Conservation (phyloP, 108 stramenopile species). For the Pseudonitzschia multiseries region DNA sequence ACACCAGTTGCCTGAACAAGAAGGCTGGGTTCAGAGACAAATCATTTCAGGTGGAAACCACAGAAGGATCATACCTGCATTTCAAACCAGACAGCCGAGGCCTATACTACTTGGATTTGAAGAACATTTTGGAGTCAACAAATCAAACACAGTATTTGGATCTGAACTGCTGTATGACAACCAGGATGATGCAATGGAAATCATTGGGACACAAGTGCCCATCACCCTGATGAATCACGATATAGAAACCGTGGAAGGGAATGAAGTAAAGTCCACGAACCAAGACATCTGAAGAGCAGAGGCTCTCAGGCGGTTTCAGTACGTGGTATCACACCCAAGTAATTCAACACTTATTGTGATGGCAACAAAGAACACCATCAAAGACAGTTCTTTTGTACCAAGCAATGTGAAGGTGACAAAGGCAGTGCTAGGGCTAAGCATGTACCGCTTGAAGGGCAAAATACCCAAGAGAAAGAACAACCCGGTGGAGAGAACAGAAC, state of each 20-base stretch:
- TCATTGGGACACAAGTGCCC: too few species aligned
- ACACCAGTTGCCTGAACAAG: too few species aligned
- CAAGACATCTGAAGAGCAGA: neutral
- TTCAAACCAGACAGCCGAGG: too few species aligned
- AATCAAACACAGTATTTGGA: too few species aligned
- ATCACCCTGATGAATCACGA: neutral
- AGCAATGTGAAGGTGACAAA: conserved; percentile 22
- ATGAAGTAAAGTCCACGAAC: neutral
- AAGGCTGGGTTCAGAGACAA: too few species aligned
- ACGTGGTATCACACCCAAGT: neutral
- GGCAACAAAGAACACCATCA: conserved; percentile 8
- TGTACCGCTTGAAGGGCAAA: conserved; percentile 42
- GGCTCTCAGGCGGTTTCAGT: neutral
- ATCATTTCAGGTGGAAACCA: too few species aligned
- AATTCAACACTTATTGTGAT: neutral
- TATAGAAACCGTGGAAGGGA: neutral
- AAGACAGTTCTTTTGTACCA: conserved; percentile 17
- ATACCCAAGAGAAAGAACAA: conserved; percentile 12
- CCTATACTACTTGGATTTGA: too few species aligned
- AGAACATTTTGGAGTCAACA: too few species aligned
- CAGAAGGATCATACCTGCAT: too few species aligned
- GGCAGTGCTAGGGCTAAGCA: conserved; percentile 31
- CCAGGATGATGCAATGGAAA: too few species aligned
- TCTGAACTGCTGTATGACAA: too few species aligned
- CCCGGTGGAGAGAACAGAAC: neutral